Evolutionary conservation across 164 flowering plant genomes (phyloP).

Genomic region (Berberis vulgaris): DNA sequence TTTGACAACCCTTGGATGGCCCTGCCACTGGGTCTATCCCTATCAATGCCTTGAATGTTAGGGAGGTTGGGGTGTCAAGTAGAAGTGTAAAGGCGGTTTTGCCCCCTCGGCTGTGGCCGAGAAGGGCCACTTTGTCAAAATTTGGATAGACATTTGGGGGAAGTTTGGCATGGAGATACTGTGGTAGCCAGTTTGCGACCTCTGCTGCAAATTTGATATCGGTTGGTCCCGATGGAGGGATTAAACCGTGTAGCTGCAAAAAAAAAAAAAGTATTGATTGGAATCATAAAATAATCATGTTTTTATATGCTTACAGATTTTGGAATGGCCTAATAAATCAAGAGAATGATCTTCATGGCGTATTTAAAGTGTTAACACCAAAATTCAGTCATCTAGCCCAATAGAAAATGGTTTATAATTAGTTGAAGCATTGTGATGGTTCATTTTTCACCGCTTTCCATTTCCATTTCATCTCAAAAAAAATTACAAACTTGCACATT

Average conservation of each 20-base stretch:
- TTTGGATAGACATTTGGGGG: conserved; percentile 19
- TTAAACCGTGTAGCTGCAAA: conserved; percentile 9
- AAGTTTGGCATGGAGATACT: conserved; percentile 23
- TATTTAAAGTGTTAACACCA: no score
- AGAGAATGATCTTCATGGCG: no score
- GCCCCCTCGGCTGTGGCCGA: conserved; percentile 60
- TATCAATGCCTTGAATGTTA: conserved; percentile 23
- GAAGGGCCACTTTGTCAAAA: conserved; percentile 22
- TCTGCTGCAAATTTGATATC: conserved; percentile 23
- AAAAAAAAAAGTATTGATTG: background rate
- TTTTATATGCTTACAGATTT: background rate
- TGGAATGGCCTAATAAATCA: background rate
- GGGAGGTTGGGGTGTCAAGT: conserved; percentile 10
- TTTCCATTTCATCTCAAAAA: no score
- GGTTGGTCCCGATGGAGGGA: background rate
- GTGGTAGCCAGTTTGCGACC: conserved; percentile 34
- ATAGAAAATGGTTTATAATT: no score
- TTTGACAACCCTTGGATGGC: background rate
- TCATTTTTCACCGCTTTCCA: no score
- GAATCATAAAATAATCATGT: background rate
- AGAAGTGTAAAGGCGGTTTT: conserved; percentile 42
- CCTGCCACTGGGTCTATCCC: conserved; percentile 59
- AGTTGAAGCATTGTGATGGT: no score
- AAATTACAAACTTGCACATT: no score
- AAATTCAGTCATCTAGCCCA: no score